Percentiles rank a stretch among this genome's conserved stretches.
Evolutionary conservation across 495 filamentous ascomycete species (phyloP).

Genomic region (Talaromyces liani): DNA sequence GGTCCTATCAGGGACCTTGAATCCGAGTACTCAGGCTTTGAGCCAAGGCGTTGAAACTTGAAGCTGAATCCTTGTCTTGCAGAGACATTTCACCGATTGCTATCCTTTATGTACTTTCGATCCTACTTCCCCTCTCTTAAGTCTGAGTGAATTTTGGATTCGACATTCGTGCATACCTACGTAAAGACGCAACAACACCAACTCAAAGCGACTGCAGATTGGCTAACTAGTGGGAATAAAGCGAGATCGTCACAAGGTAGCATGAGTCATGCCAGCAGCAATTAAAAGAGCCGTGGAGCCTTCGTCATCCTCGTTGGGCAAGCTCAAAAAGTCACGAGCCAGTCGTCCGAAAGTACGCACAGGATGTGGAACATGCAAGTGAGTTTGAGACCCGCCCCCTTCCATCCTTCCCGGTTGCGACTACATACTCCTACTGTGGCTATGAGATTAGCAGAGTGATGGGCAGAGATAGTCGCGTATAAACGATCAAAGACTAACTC

Average conservation of each 20-base stretch:
- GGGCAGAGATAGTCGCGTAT: not conserved
- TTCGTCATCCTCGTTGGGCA: not conserved
- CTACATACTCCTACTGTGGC: not conserved
- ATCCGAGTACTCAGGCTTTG: not conserved
- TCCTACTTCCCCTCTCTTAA: not conserved
- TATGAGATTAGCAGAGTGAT: not conserved
- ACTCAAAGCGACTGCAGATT: not conserved
- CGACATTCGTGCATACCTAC: not conserved
- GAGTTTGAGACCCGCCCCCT: not conserved
- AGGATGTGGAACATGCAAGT: constrained; percentile 14
- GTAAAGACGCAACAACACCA: not conserved
- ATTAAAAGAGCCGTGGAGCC: not conserved
- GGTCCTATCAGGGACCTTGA: not conserved
- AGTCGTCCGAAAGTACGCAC: constrained; percentile 12
- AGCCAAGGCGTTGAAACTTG: not conserved
- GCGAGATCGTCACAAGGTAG: not conserved
- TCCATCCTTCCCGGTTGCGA: not conserved
- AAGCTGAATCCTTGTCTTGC: not conserved
- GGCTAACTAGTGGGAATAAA: not conserved
- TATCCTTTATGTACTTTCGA: not conserved
- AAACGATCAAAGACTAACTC: constrained; percentile 26
- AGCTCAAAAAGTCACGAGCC: not conserved
- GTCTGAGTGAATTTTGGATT: not conserved
- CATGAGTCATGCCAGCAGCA: not conserved
- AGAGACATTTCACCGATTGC: not conserved